Conservation (phyloP, 2,329 filamentous ascomycete species). For the Parastagonospora avenae region DNA sequence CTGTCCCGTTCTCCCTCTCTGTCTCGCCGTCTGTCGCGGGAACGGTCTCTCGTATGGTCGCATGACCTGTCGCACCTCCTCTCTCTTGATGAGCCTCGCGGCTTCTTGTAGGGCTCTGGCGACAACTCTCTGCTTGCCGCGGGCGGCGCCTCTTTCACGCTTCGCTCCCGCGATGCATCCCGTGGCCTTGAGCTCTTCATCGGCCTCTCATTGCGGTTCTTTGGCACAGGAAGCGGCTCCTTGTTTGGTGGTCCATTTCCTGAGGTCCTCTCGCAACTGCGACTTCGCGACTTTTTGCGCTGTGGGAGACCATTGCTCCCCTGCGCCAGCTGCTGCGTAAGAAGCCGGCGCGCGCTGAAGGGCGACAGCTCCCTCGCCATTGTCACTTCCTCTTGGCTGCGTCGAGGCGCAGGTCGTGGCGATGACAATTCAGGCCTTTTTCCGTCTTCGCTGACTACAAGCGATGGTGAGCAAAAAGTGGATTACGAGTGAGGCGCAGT, state of each 20-base stretch:
- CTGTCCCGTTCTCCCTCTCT: constrained; percentile 19
- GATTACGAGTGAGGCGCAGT: neutral
- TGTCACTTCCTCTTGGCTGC: constrained; percentile 5
- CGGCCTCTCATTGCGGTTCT: constrained; percentile 7
- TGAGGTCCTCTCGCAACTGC: constrained; percentile 13
- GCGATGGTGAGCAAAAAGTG: neutral
- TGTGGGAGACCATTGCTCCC: constrained; percentile 20
- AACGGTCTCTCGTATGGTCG: constrained; percentile 14
- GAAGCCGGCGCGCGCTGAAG: constrained; percentile 36
- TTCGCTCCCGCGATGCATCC: constrained; percentile 13
- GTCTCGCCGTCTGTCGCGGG: constrained; percentile 14
- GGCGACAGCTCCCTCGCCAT: constrained; percentile 40
- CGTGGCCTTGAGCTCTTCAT: constrained; percentile 15
- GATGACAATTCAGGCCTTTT: constrained; percentile 16
- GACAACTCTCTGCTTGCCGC: constrained; percentile 23
- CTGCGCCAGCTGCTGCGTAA: constrained; percentile 33
- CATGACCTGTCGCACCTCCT: constrained; percentile 13
- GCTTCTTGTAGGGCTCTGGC: constrained; percentile 36
- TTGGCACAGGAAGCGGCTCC: constrained; percentile 1
- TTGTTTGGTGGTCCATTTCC: constrained; percentile 13
- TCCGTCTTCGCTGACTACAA: neutral
- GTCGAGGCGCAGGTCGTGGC: constrained; percentile 6
- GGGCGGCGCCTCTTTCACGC: constrained; percentile 10
- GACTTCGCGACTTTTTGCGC: constrained; percentile 20
- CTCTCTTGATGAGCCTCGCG: constrained; percentile 21